These are phyloP conservation scores for Fusarium fujikuroi DNA, from an alignment of 2,329 filamentous ascomycete species.

Conservation along the genomic window DNA sequence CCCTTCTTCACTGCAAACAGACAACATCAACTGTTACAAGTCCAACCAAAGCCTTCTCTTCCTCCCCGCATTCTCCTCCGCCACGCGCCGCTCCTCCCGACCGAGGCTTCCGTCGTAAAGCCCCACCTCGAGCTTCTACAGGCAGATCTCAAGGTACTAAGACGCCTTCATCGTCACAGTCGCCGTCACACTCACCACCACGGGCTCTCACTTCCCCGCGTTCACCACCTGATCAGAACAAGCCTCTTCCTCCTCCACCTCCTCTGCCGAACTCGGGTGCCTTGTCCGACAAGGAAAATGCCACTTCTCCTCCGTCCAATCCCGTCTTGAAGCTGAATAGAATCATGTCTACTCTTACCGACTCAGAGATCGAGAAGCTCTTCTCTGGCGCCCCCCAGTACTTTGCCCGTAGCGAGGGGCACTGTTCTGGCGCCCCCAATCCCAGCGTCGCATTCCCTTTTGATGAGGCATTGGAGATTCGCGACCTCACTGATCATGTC, in stretches of 20 bases:
- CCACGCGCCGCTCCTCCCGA: constrained; percentile 41
- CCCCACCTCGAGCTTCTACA: constrained; percentile 35
- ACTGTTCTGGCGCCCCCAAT: constrained; percentile 68
- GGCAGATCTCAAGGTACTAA: constrained; percentile 28
- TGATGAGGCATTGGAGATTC: constrained; percentile 69
- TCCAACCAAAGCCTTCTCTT: constrained; percentile 2
- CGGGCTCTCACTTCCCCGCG: constrained; percentile 47
- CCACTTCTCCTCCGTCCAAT: constrained; percentile 47
- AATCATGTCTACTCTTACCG: constrained; percentile 69
- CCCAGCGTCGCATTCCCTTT: constrained; percentile 75
- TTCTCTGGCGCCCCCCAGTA: constrained; percentile 83
- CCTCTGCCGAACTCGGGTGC: constrained; percentile 58
- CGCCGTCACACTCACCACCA: constrained; percentile 40
- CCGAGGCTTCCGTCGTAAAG: constrained; percentile 41
- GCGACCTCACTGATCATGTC: constrained; percentile 72
- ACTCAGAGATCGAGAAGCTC: constrained; percentile 72
- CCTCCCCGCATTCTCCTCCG: constrained; percentile 44
- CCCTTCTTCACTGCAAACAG: constrained; percentile 27
- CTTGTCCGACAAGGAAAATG: constrained; percentile 42
- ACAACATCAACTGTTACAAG: neutral
- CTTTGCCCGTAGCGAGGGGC: constrained; percentile 69
- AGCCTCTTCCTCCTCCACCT: constrained; percentile 66
- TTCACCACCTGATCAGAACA: constrained; percentile 61
- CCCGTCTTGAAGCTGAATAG: constrained; percentile 63
- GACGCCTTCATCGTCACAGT: constrained; percentile 37